Conservation (phyloP, 2,329 filamentous ascomycete genomes). For the Phaeosphaeriaceae sp. region DNA sequence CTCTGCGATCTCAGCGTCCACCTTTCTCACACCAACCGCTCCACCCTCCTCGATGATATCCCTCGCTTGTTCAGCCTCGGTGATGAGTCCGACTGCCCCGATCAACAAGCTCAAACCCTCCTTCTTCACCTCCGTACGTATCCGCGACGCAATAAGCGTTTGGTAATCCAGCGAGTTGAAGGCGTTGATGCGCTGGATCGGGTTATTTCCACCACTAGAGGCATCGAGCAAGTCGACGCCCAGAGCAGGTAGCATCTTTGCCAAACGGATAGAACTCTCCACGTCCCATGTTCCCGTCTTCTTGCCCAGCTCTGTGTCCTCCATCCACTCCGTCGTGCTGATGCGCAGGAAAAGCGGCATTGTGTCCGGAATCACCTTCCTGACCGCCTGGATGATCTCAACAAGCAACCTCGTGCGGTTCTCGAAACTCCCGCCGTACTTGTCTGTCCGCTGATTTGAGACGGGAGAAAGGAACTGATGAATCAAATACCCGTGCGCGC, state of each 20-base stretch:
- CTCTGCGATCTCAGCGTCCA: conserved; percentile 30
- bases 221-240: conserved; percentile 57
- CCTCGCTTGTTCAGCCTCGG: conserved; percentile 59
- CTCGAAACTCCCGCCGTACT: conserved; percentile 52
- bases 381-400: conserved; percentile 51
- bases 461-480: conserved; percentile 51
- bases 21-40: conserved; percentile 24
- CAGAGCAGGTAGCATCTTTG: conserved; percentile 49
- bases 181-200: conserved; percentile 49
- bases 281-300: conserved; percentile 50
- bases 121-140: conserved; percentile 50
- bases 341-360: conserved; percentile 48
- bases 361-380: conserved; percentile 37
- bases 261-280: conserved; percentile 48
- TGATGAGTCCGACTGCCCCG: conserved; percentile 62
- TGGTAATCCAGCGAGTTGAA: conserved; percentile 58
- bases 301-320: conserved; percentile 40
- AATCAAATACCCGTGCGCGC: conserved; percentile 52
- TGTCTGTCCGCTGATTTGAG: conserved; percentile 51
- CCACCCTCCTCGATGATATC: conserved; percentile 51
- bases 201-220: conserved; percentile 55
- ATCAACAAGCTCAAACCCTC: conserved; percentile 53
- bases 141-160: conserved; percentile 55
- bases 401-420: conserved; percentile 49
- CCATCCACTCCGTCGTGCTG: conserved; percentile 48